Base-by-base conservation (phyloP, 805 yeast species). In the Diddensiella transvaalensis region DNA sequence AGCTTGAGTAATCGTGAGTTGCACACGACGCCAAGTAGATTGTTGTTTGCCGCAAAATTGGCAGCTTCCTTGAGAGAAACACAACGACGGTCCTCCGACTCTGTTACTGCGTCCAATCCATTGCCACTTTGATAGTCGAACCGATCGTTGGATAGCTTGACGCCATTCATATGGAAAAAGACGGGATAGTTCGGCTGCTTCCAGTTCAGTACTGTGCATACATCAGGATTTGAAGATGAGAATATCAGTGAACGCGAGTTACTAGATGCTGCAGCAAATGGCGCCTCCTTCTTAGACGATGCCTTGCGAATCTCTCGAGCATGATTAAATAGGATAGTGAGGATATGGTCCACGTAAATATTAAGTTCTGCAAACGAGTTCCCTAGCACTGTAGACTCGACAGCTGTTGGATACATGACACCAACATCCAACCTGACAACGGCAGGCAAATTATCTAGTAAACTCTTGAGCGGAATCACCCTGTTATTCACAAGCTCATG, bases 131-230 rank as follows among this genome's bases (percentile, higher is more conserved):
- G 56, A 52, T 52, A 55, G 33, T 52, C 52, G 38, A 40, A 22
- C 17, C 40, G 38, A 23, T 48, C 51, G 15, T 44, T 48, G 33
- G 32, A 18, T 18, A 48, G 41, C 41, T 48, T 21, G n/a, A 53
- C 30, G 19, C 55, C 63, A 57, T 80, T 82, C 77, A 90, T 79
- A 48, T 83, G 79, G 68, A 87, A 85, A 55, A 93, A 82, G 0
- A 93, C 98, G 0, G 99, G 97, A 68, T 85, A 93, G 64, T 91
- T 91, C 11, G 99, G 98, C 68, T 93, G 99, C 67, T 93, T 93
- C 99, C 99, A 93, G 67, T 93, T 93, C 58, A 93, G 69, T 40
- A 88, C 85, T 8, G 96, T 87, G 67, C 98, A 93, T n/a, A 89
- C 87, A 40, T 82, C 79, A 29, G 96, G 85, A 65, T 89, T 88